Conservation (phyloP, 331 rosid species). For the Rhamnella rubrinervis region DNA sequence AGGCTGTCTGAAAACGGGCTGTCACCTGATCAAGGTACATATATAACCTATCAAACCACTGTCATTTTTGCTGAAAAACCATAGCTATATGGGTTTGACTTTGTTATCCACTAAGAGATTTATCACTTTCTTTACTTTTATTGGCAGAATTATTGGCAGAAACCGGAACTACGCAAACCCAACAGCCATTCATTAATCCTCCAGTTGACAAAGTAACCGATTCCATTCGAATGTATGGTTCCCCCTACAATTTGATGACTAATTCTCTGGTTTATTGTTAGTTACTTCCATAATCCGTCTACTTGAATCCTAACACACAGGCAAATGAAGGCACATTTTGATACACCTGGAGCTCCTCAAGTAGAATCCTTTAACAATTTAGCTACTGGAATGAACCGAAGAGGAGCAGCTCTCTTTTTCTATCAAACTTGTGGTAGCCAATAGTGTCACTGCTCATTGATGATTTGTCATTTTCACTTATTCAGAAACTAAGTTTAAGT, state of each 20-base stretch:
- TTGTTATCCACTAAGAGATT: background rate
- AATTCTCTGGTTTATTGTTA: background rate
- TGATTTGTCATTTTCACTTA: background rate
- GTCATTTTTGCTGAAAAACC: slow-evolving; percentile 2
- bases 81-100: background rate
- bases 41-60: slow-evolving; percentile 3
- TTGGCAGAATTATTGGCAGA: slow-evolving; percentile 74
- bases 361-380: slow-evolving; percentile 62
- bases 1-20: slow-evolving; percentile 42
- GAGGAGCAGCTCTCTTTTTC: slow-evolving; percentile 69
- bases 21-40: slow-evolving; percentile 64
- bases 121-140: slow-evolving; percentile 15
- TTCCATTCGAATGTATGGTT: slow-evolving; percentile 55
- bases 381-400: slow-evolving; percentile 60
- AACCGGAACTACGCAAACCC: slow-evolving; percentile 81
- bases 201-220: slow-evolving; percentile 58
- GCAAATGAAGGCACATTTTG: slow-evolving; percentile 73
- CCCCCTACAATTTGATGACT: no score
- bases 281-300: background rate
- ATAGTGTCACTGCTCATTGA: slow-evolving; percentile 3
- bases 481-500: background rate
- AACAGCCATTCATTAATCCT: slow-evolving; percentile 29
- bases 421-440: slow-evolving; percentile 73
- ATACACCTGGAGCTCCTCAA: slow-evolving; percentile 61
- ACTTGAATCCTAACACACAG: slow-evolving; percentile 40